Percentiles rank a stretch among this genome's conserved stretches.
phyloP scores from a whole-genome alignment of 495 filamentous ascomycete species.

The Aspergillus baeticus region DNA sequence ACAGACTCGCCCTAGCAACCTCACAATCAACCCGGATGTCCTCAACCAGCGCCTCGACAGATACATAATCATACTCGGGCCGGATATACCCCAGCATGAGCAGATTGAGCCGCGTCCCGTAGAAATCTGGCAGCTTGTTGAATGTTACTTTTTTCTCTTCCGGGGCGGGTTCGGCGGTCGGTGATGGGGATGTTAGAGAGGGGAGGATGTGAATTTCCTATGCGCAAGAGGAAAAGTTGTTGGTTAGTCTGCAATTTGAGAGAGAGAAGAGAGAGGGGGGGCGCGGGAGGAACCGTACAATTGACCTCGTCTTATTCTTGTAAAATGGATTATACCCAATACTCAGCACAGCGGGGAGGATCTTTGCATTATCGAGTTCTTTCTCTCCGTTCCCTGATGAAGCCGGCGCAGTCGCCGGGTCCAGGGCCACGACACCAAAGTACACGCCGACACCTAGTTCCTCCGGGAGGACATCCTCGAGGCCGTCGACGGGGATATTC shows the following conservation, averaged over 20 bases:
- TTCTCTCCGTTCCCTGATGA: not conserved
- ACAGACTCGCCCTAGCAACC: conserved; percentile 73
- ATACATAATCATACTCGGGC: conserved; percentile 84
- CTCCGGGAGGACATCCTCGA: conserved; percentile 61
- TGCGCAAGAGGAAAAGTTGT: not conserved
- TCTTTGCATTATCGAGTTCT: conserved; percentile 31
- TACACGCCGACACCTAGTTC: conserved; percentile 79
- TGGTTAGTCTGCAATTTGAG: not conserved
- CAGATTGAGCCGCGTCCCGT: conserved; percentile 73
- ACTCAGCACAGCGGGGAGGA: conserved; percentile 88
- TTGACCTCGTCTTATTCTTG: conserved; percentile 76
- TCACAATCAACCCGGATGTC: conserved; percentile 89
- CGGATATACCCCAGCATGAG: conserved; percentile 84
- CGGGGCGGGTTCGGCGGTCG: conserved; percentile 23
- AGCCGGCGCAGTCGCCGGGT: conserved; percentile 26
- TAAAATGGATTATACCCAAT: conserved; percentile 97
- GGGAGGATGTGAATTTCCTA: conserved; percentile 89
- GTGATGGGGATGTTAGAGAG: conserved; percentile 48
- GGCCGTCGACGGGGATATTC: conserved; percentile 82
- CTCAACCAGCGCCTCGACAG: conserved; percentile 74
- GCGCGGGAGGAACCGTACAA: conserved; percentile 42
- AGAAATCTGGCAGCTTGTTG: conserved; percentile 70
- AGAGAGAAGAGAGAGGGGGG: not conserved
- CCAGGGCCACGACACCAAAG: conserved; percentile 79
- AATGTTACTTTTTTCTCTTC: conserved; percentile 24